A percentile compares a stretch with the other conserved stretches of the same genome.
Conservation (phyloP, 2,329 filamentous ascomycete genomes). For the Talaromyces sp. region DNA sequence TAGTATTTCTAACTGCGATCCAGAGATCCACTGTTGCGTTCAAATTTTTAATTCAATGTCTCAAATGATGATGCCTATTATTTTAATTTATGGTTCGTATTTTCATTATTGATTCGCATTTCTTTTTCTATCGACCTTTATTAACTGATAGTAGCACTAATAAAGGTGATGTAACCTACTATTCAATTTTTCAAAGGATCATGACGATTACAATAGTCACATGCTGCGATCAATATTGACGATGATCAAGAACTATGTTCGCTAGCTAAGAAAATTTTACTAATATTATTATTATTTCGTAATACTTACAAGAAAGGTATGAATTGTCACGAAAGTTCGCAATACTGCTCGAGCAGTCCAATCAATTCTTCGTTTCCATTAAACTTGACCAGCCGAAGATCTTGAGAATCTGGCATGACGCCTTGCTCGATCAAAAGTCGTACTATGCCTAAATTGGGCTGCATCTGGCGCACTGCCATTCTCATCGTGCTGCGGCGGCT, state of each 20-base stretch:
- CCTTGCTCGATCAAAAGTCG: not conserved
- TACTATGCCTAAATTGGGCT: not conserved
- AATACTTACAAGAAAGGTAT: not conserved
- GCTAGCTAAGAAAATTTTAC: not conserved
- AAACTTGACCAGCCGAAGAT: not conserved
- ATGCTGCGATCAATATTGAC: not conserved
- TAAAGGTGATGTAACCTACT: not conserved
- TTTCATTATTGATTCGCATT: not conserved
- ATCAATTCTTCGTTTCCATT: not conserved
- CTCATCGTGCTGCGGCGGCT: not conserved
- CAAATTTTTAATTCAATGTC: not conserved
- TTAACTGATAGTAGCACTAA: not conserved
- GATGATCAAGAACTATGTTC: not conserved
- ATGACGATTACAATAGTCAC: no score
- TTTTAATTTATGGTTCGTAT: not conserved
- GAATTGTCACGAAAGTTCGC: not conserved
- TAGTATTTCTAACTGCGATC: no score
- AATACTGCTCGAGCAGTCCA: not conserved
- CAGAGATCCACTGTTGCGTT: no score
- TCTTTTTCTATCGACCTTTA: not conserved
- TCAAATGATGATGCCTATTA: not conserved
- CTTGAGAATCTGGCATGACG: not conserved
- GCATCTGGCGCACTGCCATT: not conserved
- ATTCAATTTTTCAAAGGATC: not conserved
- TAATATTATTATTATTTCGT: not conserved